Evolutionary conservation across 768 basidiomycete species (phyloP), one percentile per base, ranked within the genome.

Genomic region (Pholiota microspora): DNA sequence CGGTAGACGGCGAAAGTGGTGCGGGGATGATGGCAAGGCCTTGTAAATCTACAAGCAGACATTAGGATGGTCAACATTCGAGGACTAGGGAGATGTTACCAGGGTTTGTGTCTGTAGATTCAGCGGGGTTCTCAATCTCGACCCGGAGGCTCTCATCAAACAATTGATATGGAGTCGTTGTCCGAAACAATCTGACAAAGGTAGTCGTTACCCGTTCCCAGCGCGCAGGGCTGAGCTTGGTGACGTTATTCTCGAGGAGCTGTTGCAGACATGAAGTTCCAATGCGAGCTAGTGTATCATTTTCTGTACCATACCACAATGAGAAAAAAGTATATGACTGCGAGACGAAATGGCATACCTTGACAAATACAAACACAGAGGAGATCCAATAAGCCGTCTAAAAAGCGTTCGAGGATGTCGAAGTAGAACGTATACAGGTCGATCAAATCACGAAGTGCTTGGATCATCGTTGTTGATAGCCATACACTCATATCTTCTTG

Each of bases 401-500:
- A 75, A 70, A 90, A 91, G 32, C 90, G 82, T 61, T 94, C 92
- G 63, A 99, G 70, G 13, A 86, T 92, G 49, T 92, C 88, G 67
- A 98, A 98, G 75, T 94, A 94, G 73, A 86, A 92, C 1, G 97
- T 95, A 68, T 95, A 99, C 18, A 99, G 81, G 66, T 96, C 93
- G 55, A 99, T 91, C 57, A 98, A 79, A 70, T 98, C 91, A 42
- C 97, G 85, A 44, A 99, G 80, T 0, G 97, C 97, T 67, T 98
- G 94, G 47, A 98, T 97, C 91, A 99, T 94, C 2, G 97, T 99
- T 12, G 97, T 97, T 23, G 94, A 98, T 44, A 99, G 72, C 97
- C 97, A 99, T 24, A 99, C 94, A 63, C 94, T 97, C 94, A 98
- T 96, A 62, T 98, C 97, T 66, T 98, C 97, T 64, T 97, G 94